Percentiles rank a stretch among this genome's conserved stretches.
Conservation (phyloP, 768 basidiomycete species). For the Naganishia randhawae region DNA sequence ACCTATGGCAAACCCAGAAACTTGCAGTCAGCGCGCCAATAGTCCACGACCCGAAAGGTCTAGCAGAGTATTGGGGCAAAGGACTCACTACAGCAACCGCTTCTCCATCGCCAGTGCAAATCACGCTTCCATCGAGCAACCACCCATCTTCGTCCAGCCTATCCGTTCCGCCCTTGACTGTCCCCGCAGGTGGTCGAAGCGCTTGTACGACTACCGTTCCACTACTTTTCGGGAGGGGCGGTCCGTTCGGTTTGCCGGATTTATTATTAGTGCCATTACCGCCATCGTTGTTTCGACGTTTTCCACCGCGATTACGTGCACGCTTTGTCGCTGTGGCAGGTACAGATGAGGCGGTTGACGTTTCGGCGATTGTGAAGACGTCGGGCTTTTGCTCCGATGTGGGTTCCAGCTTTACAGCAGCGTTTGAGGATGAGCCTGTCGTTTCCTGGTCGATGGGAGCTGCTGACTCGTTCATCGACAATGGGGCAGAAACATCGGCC, state of each 20-base stretch:
- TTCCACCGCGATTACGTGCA: not conserved
- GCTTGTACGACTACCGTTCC: slow-evolving; percentile 26
- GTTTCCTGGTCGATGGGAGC: not conserved
- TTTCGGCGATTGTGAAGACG: not conserved
- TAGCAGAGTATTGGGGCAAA: not conserved
- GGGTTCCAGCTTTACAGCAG: not conserved
- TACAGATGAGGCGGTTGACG: not conserved
- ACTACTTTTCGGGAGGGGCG: slow-evolving; percentile 5
- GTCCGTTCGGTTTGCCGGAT: not conserved
- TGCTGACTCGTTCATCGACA: not conserved
- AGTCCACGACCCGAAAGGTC: not conserved
- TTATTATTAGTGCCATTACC: slow-evolving; percentile 6
- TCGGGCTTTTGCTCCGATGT: not conserved
- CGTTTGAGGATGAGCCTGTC: not conserved
- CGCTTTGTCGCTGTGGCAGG: not conserved
- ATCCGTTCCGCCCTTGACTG: slow-evolving; percentile 21
- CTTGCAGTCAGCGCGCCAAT: not conserved
- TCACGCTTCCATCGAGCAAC: slow-evolving; percentile 81
- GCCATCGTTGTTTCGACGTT: not conserved
- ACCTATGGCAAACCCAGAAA: slow-evolving; percentile 57
- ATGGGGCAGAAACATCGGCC: not conserved
- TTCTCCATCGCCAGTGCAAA: slow-evolving; percentile 82
- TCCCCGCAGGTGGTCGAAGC: slow-evolving; percentile 15
- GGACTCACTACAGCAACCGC: slow-evolving; percentile 85
- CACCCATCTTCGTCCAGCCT: slow-evolving; percentile 39